phyloP scores from a whole-genome alignment of 805 yeast genomes.

The Candida ipomoeae region DNA sequence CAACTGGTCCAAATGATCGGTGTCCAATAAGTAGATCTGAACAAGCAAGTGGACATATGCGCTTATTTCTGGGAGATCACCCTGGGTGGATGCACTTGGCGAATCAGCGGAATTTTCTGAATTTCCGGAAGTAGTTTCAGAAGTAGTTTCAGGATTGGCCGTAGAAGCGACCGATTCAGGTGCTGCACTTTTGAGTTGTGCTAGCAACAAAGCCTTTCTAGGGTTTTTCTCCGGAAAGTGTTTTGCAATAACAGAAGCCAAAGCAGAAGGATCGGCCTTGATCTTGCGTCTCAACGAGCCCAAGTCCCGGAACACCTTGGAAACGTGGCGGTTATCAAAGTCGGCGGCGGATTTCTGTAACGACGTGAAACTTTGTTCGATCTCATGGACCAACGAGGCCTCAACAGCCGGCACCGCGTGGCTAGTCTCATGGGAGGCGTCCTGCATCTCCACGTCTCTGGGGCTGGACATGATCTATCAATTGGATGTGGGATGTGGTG shows the following conservation, averaged over 20 bases:
- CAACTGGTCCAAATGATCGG: constrained; percentile 44
- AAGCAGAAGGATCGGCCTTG: constrained; percentile 39
- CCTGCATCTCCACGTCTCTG: constrained; percentile 19
- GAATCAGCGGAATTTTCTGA: constrained; percentile 17
- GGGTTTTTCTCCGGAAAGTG: constrained; percentile 52
- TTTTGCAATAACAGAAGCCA: constrained; percentile 50
- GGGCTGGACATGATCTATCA: constrained; percentile 5
- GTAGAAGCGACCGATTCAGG: constrained; percentile 21
- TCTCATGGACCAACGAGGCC: constrained; percentile 26
- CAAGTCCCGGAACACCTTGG: constrained; percentile 80
- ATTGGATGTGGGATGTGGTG: background rate
- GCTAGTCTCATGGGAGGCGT: constrained; percentile 6
- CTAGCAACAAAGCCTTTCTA: constrained; percentile 35
- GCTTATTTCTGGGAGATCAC: constrained; percentile 72
- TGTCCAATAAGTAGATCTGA: constrained; percentile 72
- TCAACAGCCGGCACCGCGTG: background rate
- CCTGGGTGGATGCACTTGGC: constrained; percentile 15
- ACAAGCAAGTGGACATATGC: constrained; percentile 73
- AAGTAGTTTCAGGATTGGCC: too few relatives aligned
- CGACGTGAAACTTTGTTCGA: constrained; percentile 42
- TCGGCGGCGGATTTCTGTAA: constrained; percentile 61
- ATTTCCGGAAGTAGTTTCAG: too few relatives aligned
- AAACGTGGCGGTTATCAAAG: constrained; percentile 81
- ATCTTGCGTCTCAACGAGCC: constrained; percentile 68
- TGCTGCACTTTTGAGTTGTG: constrained; percentile 21